Evolutionary conservation across 2,329 filamentous ascomycete species (phyloP), one percentile per base, ranked within the genome.

Genomic region (Didymella sp.): DNA sequence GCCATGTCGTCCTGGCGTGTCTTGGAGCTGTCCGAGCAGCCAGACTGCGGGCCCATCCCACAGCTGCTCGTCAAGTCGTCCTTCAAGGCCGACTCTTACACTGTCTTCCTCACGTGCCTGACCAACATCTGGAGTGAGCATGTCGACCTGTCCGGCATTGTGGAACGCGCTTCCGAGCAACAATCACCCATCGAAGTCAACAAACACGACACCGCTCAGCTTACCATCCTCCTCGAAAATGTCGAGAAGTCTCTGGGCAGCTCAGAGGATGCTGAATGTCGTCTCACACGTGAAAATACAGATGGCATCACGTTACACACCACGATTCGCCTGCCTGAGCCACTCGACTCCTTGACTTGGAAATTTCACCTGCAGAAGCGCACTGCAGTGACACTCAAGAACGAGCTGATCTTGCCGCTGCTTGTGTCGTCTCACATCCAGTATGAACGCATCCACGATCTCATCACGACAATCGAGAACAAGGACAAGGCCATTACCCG

Each of bases 171-270:
- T 27, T 80, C 85, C 53, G 77, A 83, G 22, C 82, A 88, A 63
- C 82, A 86, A 64, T 90, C 88, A 15, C 87, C 84, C 59, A 92
- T 94, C 59, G 89, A 94, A 70, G 87, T 90, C 1, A 87, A 84
- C 69, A 87, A 89, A 62, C 87, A 72, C 15, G 72, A 88, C 58
- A 78, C 81, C 0, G 84, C 86, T 47, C 90, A 94, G 67, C 85
- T 91, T 76, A 72, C 77, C 24, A 86, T 87, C 47, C 85, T 94
- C 48, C 78, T 93, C 13, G 80, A 84, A 21, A 87, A 89, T 66
- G 78, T 94, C 17, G 75, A 79, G 45, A 68, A 83, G 79, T 78
- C 79, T 61, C 55, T 84, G 4, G 70, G 73, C 2, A 70, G 71
- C 45, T 74, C 75, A 58, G 67, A 77, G 11, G 77, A 66, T 46